Evolutionary conservation across 148 eudicot genomes (phyloP).

Genomic region (Cornus florida): DNA sequence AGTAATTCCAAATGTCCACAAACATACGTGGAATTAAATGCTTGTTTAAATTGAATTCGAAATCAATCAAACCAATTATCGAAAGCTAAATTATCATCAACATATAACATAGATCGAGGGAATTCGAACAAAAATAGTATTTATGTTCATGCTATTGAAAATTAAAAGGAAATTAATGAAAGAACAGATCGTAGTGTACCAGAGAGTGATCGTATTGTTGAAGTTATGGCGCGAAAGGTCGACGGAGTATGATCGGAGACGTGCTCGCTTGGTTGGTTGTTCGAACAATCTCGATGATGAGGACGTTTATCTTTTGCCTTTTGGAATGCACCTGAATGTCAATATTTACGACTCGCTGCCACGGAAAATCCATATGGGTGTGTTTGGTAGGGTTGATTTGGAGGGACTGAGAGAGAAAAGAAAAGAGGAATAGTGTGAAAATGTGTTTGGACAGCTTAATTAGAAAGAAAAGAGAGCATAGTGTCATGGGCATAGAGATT

Average conservation of each 20-base stretch:
- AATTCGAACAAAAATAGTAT: neutral
- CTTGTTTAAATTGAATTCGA: neutral
- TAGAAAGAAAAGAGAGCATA: too few relatives aligned
- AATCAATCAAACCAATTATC: neutral
- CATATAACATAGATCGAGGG: neutral
- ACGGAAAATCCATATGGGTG: neutral
- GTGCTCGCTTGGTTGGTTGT: neutral
- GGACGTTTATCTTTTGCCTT: neutral
- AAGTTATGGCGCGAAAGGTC: neutral
- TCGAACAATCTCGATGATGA: neutral
- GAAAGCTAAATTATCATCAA: neutral
- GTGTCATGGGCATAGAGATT: too few relatives aligned
- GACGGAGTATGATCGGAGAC: neutral
- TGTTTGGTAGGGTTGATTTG: too few relatives aligned
- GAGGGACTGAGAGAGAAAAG: too few relatives aligned
- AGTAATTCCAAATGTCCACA: neutral
- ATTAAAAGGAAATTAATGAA: neutral
- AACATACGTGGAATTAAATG: too few relatives aligned
- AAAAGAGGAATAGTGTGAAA: too few relatives aligned
- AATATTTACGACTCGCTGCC: neutral
- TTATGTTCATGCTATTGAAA: neutral
- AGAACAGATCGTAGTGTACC: neutral
- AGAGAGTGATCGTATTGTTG: neutral
- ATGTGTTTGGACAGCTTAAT: too few relatives aligned
- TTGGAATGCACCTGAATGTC: neutral